Evolutionary conservation across 2,329 filamentous ascomycete genomes (phyloP).

Genomic region (Penicillium expansum): DNA sequence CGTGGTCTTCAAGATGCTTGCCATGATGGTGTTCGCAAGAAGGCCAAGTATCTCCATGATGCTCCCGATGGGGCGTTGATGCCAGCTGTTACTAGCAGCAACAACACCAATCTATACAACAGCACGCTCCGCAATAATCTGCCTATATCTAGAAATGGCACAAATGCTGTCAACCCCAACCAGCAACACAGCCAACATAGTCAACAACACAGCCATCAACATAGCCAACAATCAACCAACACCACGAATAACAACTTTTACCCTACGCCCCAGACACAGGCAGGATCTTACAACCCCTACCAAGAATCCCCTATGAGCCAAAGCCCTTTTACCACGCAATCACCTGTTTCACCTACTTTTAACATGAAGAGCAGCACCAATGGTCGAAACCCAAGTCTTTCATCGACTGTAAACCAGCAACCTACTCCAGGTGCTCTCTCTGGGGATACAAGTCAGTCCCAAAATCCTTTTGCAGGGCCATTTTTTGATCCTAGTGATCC

Average conservation of each 20-base stretch:
- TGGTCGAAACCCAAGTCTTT: conserved; percentile 34
- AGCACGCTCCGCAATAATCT: conserved; percentile 41
- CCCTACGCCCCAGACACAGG: conserved; percentile 32
- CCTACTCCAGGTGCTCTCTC: conserved; percentile 46
- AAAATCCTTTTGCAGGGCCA: conserved; percentile 51
- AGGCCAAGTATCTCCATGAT: conserved; percentile 98
- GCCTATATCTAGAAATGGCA: conserved; percentile 34
- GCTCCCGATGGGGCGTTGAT: conserved; percentile 84
- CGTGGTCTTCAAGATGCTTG: conserved; percentile 86
- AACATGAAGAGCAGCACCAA: conserved; percentile 48
- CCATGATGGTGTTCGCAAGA: conserved; percentile 95
- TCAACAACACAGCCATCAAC: background rate
- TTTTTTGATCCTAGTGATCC: conserved; percentile 91
- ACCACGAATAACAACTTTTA: conserved; percentile 33
- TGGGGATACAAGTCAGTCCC: conserved; percentile 42
- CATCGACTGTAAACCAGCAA: conserved; percentile 48
- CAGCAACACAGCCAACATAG: conserved; percentile 13
- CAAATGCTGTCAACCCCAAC: conserved; percentile 28
- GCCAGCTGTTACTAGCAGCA: conserved; percentile 76
- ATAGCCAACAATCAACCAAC: conserved; percentile 12
- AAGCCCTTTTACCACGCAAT: conserved; percentile 60
- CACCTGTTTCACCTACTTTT: conserved; percentile 73
- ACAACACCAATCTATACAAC: conserved; percentile 54
- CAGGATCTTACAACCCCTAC: conserved; percentile 46
- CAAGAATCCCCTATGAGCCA: conserved; percentile 47